Base-by-base conservation (phyloP, 441 rosid species). In the Corymbia citriodora region DNA sequence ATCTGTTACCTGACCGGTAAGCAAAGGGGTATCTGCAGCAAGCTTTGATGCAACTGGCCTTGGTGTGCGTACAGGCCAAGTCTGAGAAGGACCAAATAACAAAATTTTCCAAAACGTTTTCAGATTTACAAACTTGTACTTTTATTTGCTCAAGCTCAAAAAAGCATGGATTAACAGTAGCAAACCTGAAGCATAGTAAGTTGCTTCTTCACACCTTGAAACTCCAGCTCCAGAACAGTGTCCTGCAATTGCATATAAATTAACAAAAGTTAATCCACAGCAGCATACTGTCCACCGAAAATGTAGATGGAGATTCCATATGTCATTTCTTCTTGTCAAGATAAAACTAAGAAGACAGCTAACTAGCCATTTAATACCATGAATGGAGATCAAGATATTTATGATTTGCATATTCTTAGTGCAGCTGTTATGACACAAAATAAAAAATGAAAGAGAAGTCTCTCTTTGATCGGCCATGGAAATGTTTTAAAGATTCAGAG, bases 31-130 rank as follows among this genome's bases (percentile, higher is more conserved):
- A 94, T 97, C 99, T 70, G 99, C 99, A 93, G 99, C 99, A 94
- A 98, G 98, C 94, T 98, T 98, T 90, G 99, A 93, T 74, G 99
- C 98, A 91, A 97, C 99, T 89, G 99, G 99, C 92, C 99, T 97
- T 90, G 99, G 99, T 13, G 99, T 94, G 94, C 99, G 99, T 70
- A 98, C 99, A 89, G 99, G 99, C 99, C 99, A 98, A 90, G 95
- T 93, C 99, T 98, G 95, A 82, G 90, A 92, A 89, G 45, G 87
- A 83, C 89, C 72, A 93, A 93, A 92, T 81, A 74, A 50, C 49
- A 88, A 90, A 88, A 61, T 48, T 86, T 55, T 6, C 53, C 85
- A 79, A 3, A 89, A 90, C 87, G 8, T 87, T 92, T 53, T 45
- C n/a, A 23, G 29, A 45, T 19, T 72, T 23, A 79, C 15, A 45